Evolutionary conservation across 1,284 basidiomycete genomes (phyloP).

Genomic region (Pseudomicrostroma phylloplanum): DNA sequence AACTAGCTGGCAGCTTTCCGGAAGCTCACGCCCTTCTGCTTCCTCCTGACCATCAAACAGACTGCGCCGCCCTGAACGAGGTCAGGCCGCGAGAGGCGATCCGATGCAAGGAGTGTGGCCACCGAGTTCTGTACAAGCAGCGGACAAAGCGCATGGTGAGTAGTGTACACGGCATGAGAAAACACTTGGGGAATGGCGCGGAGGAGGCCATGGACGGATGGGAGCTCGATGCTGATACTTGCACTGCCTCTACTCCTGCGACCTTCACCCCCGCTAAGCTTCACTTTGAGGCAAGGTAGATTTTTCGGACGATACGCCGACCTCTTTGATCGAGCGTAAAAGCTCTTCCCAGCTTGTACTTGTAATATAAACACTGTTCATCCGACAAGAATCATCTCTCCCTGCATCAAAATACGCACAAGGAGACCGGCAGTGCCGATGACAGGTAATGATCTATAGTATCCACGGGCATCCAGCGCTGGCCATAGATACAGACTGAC

Average conservation of each 20-base stretch:
- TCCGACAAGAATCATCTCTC: too few species aligned
- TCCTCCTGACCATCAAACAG: slow-evolving; percentile 53
- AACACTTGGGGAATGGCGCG: too few species aligned
- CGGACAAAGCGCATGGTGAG: slow-evolving; percentile 82
- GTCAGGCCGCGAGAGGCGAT: slow-evolving; percentile 91
- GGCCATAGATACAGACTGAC: too few species aligned
- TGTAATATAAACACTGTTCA: too few species aligned
- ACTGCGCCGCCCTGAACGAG: slow-evolving; percentile 87
- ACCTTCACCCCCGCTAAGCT: slow-evolving; percentile 14
- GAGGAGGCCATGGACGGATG: neutral
- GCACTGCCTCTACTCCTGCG: neutral
- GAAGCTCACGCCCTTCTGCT: too few species aligned
- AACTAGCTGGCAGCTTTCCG: too few species aligned
- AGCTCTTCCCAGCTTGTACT: too few species aligned
- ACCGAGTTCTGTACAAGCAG: slow-evolving; percentile 99
- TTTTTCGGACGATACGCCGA: neutral
- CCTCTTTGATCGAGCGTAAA: too few species aligned
- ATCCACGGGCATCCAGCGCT: too few species aligned
- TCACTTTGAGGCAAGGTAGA: slow-evolving; percentile 25
- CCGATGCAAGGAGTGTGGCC: slow-evolving; percentile 92
- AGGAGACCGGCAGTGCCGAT: too few species aligned
- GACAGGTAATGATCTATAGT: too few species aligned
- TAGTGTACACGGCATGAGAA: slow-evolving; percentile 25
- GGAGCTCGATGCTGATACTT: neutral
- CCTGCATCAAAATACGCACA: too few species aligned